Base-by-base conservation (phyloP, 108 stramenopile species). In the Discostella pseudostelligera region DNA sequence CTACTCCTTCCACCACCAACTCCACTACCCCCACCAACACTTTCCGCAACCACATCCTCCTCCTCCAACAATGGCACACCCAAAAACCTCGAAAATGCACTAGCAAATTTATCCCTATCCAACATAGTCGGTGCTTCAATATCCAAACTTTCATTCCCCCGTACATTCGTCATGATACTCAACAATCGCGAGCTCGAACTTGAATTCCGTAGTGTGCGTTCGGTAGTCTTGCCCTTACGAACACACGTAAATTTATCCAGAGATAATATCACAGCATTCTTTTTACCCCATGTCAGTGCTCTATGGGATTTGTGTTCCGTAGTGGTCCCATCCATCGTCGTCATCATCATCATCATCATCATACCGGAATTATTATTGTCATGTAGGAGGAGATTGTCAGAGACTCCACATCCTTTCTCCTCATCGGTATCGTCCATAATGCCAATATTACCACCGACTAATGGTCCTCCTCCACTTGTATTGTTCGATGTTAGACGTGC, bases 51-150 rank as follows among this genome's bases (percentile, higher is more conserved):
- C n/a, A 2, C 39, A 14, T 44, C 69, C 49, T 50, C 43, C 48
- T 76, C 75, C 21, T 76, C 75, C 39, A 67, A 83, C 45, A 90
- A 46, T 7, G 89, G 89, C 28, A 94, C 78, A 8, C 72, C 74
- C 47, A 94, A 70, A 77, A 94, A 94, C 37, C 72, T 59, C 4
- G 87, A 54, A 79, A 94, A 94, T 14, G 93, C 93, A 51, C 65
- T 76, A 10, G 93, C 93, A 71, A 90, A 90, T 65, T 91, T 94
- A 69, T 94, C 93, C 53, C 93, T 76, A 70, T 94, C 93, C 67
- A 87, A 57, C 36, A 69, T 62, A 0, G 93, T 90, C 14, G 93
- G 93, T 39, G 93, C 93, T 67, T 94, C 93, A 57, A 94, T 89
- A 62, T 94, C 93, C 11, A 94, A 65, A 56, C 83, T 78, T 8